Base-by-base conservation (phyloP, 257 asterid species). In the Plantago elongata region DNA sequence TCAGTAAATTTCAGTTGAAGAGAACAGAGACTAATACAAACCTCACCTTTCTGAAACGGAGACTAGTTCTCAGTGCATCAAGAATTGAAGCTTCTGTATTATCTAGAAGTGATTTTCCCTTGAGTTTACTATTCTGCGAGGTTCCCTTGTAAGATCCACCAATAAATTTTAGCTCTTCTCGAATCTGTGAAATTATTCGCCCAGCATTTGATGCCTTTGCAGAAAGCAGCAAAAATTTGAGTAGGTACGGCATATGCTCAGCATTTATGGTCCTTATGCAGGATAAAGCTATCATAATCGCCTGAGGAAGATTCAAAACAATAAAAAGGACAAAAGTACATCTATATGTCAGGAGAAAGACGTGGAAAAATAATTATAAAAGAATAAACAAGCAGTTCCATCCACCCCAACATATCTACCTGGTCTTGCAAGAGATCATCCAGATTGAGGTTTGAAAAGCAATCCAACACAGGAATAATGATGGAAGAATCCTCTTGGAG, bases 401-500 rank as follows among this genome's bases (percentile, higher is more conserved):
- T 14, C 54, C 60, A 38, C 64, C 34, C 37, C 60, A 62, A 38
- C 11, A 9, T 22, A 54, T 37, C 54, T 43, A 88, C 96, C 96
- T 89, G 78, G 51, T 86, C 95, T 71, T 80, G 86, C 79, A 84
- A 78, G 49, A 79, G 60, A 57, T 84, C 95, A 65, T 86, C 89
- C 81, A 86, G 81, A 73, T 82, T 83, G 76, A 89, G 93, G 76
- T 86, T 86, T 73, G 89, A 81, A 74, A 89, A 82, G 57, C 88
- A 75, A 66, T 89, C 96, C 1, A 89, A 85, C 79, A 84, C 95
- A 0, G 95, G 83, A 72, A 86, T 85, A 67, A 86, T 82, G 67
- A 86, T 76, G 65, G 90, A 77, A 67, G 87, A 74, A 76, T 89
- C 96, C 77, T 89, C 95, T 64, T 84, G 79, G 57, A 89, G 95